A percentile compares a stretch with the other conserved stretches of the same genome.
Evolutionary conservation across 345 rosid species (phyloP).

Genomic region (Salix viminalis): DNA sequence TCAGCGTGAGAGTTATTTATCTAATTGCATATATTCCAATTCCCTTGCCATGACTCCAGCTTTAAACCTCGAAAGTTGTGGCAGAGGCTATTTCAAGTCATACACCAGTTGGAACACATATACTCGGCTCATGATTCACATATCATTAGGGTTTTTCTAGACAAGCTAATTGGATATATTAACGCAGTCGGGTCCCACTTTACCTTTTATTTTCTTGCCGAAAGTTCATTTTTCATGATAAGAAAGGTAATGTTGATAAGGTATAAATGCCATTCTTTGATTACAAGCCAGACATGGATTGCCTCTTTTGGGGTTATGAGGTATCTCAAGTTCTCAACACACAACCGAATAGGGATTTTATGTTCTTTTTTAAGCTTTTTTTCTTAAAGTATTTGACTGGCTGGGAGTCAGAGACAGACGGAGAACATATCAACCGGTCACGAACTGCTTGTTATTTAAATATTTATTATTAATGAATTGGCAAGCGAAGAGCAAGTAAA

Average conservation of each 20-base stretch:
- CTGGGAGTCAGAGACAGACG: too few species aligned
- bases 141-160: too few species aligned
- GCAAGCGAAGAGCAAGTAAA: too few species aligned
- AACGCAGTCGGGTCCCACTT: not conserved
- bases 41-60: not conserved
- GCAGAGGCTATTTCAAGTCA: not conserved
- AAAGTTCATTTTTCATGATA: slow-evolving; percentile 9
- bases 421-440: too few species aligned
- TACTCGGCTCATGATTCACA: too few species aligned
- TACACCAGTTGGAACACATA: too few species aligned
- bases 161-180: too few species aligned
- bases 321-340: slow-evolving; percentile 12
- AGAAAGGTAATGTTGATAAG: not conserved
- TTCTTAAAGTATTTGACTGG: too few species aligned
- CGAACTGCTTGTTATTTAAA: too few species aligned
- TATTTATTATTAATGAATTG: too few species aligned
- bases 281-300: not conserved
- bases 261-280: slow-evolving; percentile 18
- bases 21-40: not conserved
- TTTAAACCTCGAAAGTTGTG: not conserved
- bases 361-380: too few species aligned
- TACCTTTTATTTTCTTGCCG: not conserved
- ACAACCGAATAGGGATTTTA: not conserved
- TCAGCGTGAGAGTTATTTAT: not conserved
- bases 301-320: not conserved